phyloP scores from a whole-genome alignment of 1,284 basidiomycete species.

The Retiboletus fuscus region DNA sequence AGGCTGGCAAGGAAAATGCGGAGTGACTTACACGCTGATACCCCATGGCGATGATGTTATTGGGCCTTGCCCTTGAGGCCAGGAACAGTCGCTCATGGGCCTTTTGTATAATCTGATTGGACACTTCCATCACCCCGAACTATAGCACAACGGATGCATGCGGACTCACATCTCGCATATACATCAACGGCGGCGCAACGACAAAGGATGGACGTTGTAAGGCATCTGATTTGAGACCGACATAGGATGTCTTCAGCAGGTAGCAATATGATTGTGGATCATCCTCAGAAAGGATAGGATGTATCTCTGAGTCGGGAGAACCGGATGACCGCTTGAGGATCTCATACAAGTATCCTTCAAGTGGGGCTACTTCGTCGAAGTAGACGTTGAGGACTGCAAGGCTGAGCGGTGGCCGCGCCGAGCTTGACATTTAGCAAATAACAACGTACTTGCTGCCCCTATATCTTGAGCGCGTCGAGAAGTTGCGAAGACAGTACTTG shows the following conservation, averaged over 20 bases:
- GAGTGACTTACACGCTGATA: slow-evolving; percentile 65
- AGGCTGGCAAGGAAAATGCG: background rate
- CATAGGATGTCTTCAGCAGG: slow-evolving; percentile 59
- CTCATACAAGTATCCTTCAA: slow-evolving; percentile 58
- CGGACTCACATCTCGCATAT: slow-evolving; percentile 66
- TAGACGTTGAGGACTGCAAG: slow-evolving; percentile 49
- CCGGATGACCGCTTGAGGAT: slow-evolving; percentile 42
- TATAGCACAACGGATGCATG: background rate
- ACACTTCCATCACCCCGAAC: background rate
- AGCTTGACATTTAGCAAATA: slow-evolving; percentile 21
- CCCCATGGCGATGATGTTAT: slow-evolving; percentile 73
- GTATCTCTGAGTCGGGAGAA: slow-evolving; percentile 6
- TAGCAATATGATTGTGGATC: slow-evolving; percentile 54
- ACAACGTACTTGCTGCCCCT: background rate
- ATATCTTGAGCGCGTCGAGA: background rate
- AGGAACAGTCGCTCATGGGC: slow-evolving; percentile 66
- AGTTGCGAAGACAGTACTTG: too few species aligned
- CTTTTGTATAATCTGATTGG: slow-evolving; percentile 65
- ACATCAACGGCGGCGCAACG: slow-evolving; percentile 55
- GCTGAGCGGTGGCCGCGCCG: slow-evolving; percentile 27
- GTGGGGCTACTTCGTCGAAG: slow-evolving; percentile 53
- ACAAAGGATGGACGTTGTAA: slow-evolving; percentile 42
- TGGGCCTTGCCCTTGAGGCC: slow-evolving; percentile 51
- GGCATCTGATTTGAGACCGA: slow-evolving; percentile 51
- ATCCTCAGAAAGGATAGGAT: slow-evolving; percentile 39